Evolutionary conservation across 306 rosid genomes (phyloP).

Genomic region (Canavalia gladiata): DNA sequence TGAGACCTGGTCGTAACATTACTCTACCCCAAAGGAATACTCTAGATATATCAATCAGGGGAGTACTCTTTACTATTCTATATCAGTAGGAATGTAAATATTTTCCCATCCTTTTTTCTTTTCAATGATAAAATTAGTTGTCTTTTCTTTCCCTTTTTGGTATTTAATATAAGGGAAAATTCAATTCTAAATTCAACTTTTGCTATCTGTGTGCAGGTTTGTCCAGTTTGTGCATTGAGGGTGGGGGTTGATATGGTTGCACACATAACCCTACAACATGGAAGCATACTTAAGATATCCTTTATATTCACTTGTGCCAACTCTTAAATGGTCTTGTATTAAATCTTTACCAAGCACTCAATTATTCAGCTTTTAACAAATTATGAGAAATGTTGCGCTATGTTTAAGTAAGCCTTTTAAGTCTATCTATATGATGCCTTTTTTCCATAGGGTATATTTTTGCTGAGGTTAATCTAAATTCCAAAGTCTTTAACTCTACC

Average conservation of each 20-base stretch:
- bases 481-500: background rate
- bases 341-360: background rate
- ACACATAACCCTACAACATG: conserved; percentile 94
- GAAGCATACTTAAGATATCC: conserved; percentile 97
- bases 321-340: conserved; percentile 32
- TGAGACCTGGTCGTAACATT: background rate
- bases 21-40: background rate
- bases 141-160: too few species aligned
- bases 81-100: background rate
- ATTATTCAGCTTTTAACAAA: background rate
- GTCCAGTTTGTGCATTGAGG: conserved; percentile 94
- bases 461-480: conserved; percentile 5
- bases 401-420: background rate
- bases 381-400: conserved; percentile 30
- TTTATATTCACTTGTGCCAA: conserved; percentile 46
- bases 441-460: background rate
- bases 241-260: conserved; percentile 99
- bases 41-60: background rate
- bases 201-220: conserved; percentile 68
- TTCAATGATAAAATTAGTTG: too few species aligned
- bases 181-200: conserved; percentile 27
- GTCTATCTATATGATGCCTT: background rate
- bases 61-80: background rate
- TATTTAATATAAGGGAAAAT: background rate
- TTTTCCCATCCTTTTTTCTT: conserved; percentile 4